phyloP scores from a whole-genome alignment of 495 filamentous ascomycete genomes.

The Penicillium roqueforti region DNA sequence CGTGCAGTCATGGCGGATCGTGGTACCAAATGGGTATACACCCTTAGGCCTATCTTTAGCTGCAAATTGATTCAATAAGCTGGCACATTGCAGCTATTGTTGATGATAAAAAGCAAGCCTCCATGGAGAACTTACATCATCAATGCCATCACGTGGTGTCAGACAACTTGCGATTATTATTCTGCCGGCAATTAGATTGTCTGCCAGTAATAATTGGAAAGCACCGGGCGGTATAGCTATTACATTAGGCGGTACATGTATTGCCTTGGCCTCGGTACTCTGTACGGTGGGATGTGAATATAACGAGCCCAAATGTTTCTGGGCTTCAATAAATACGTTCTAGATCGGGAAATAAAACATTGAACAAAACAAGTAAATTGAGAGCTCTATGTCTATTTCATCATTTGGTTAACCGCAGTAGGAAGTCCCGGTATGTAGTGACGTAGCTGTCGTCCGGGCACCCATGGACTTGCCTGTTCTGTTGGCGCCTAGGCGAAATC shows the following conservation, averaged over 20 bases:
- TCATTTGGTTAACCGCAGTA: not conserved
- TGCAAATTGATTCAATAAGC: not conserved
- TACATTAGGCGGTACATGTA: too few species aligned
- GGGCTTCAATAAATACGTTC: not conserved
- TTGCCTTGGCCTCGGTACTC: too few species aligned
- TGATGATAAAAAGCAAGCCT: not conserved
- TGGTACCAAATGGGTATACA: not conserved
- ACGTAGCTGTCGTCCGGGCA: conserved; percentile 2
- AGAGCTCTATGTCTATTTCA: not conserved
- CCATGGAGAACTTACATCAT: conserved; percentile 8
- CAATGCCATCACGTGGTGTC: not conserved
- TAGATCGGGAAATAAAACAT: not conserved
- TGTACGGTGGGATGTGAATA: too few species aligned
- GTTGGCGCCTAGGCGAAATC: not conserved
- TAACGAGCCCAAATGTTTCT: not conserved
- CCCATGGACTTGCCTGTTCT: not conserved
- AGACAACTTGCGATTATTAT: too few species aligned
- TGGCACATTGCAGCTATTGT: not conserved
- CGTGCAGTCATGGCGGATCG: conserved; percentile 36
- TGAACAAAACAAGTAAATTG: not conserved
- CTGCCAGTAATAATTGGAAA: too few species aligned
- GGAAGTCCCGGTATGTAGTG: conserved; percentile 4
- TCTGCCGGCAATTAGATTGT: too few species aligned
- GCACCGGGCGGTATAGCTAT: too few species aligned
- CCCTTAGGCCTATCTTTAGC: not conserved